phyloP scores from a whole-genome alignment of 2,329 filamentous ascomycete species.

The Piedraia hortae region DNA sequence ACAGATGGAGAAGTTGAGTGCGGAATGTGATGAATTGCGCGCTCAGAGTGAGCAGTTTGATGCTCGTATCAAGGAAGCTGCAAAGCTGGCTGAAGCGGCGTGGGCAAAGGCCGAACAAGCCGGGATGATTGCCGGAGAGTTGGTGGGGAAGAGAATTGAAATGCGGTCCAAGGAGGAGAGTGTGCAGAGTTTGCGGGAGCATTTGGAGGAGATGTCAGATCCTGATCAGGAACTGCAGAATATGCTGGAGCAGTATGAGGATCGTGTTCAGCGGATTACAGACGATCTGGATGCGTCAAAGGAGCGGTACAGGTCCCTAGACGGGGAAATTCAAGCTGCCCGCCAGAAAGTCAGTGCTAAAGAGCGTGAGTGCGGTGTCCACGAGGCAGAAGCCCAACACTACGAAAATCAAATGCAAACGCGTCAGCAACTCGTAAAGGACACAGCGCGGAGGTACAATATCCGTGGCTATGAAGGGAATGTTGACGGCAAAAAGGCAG shows the following conservation, averaged over 20 bases:
- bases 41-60: slow-evolving; percentile 31
- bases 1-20: slow-evolving; percentile 26
- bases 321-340: slow-evolving; percentile 20
- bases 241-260: slow-evolving; percentile 50
- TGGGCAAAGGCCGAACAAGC: slow-evolving; percentile 48
- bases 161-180: slow-evolving; percentile 41
- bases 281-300: slow-evolving; percentile 33
- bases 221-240: slow-evolving; percentile 48
- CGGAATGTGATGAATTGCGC: slow-evolving; percentile 34
- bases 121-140: slow-evolving; percentile 42
- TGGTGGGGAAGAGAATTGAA: slow-evolving; percentile 52
- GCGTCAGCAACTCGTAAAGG: slow-evolving; percentile 47
- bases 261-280: slow-evolving; percentile 35
- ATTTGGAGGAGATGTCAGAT: slow-evolving; percentile 51
- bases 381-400: slow-evolving; percentile 62
- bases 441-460: slow-evolving; percentile 46
- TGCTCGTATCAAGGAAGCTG: slow-evolving; percentile 32
- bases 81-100: slow-evolving; percentile 27
- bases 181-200: slow-evolving; percentile 39
- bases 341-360: slow-evolving; percentile 19
- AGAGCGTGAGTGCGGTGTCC: slow-evolving; percentile 40
- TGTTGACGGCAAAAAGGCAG: slow-evolving; percentile 43
- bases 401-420: slow-evolving; percentile 53
- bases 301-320: slow-evolving; percentile 36
- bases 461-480: slow-evolving; percentile 68